Conservation (phyloP, 108 stramenopile species). For the Cyclotella choctawhatcheeana region DNA sequence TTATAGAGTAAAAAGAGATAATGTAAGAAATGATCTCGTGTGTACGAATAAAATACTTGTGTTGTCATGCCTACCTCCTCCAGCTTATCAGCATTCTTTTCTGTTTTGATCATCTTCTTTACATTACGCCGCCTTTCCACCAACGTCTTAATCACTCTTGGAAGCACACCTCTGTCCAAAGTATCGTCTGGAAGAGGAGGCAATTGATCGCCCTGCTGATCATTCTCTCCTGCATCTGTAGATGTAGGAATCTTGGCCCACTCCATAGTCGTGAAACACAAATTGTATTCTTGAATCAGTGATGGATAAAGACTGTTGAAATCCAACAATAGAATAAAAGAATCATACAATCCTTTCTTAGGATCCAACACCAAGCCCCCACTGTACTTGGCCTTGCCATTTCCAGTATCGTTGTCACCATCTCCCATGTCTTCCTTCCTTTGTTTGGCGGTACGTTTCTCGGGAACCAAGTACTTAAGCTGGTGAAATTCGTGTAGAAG, state of each 20-base stretch:
- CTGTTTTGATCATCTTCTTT: constrained; percentile 92
- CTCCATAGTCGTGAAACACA: constrained; percentile 99
- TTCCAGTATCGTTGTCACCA: constrained; percentile 26
- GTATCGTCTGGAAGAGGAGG: constrained; percentile 92
- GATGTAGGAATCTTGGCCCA: constrained; percentile 68
- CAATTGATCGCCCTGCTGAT: constrained; percentile 55
- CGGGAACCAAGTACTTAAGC: constrained; percentile 94
- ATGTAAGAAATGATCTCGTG: no score
- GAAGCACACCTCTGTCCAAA: constrained; percentile 90
- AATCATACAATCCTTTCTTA: constrained; percentile 99
- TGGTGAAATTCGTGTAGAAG: constrained; percentile 98
- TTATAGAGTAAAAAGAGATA: no score
- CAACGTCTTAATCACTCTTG: constrained; percentile 94
- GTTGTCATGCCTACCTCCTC: constrained; percentile 87
- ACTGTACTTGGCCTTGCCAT: constrained; percentile 91
- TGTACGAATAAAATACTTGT: no score
- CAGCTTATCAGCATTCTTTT: constrained; percentile 68
- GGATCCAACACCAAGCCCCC: constrained; percentile 99
- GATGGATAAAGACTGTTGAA: constrained; percentile 99
- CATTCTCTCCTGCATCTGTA: constrained; percentile 45
- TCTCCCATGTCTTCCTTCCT: constrained; percentile 54
- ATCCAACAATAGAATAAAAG: constrained; percentile 97
- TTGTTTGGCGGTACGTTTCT: constrained; percentile 70
- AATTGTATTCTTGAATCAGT: constrained; percentile 99
- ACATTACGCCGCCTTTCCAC: constrained; percentile 95